Evolutionary conservation across 768 basidiomycete species (phyloP).

Genomic region (Termitomyces sp.): DNA sequence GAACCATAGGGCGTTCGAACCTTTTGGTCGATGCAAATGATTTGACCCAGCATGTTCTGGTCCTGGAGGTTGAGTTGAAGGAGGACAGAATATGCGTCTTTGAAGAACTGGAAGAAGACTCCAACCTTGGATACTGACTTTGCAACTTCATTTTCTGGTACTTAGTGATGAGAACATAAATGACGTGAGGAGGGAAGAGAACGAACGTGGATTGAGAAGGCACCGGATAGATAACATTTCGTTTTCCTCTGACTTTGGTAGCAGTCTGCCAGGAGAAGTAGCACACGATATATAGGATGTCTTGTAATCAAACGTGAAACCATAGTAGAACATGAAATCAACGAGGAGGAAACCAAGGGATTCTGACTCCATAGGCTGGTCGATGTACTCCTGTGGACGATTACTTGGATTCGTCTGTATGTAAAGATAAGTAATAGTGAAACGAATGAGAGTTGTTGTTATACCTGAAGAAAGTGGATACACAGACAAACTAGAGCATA

Average conservation of each 20-base stretch:
- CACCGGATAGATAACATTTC: constrained; percentile 35
- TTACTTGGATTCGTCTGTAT: constrained; percentile 55
- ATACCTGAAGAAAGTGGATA: constrained; percentile 65
- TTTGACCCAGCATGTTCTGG: constrained; percentile 17
- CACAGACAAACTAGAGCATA: constrained; percentile 61
- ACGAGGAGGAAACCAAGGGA: constrained; percentile 54
- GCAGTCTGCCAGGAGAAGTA: constrained; percentile 24
- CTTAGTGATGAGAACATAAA: background rate
- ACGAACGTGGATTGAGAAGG: constrained; percentile 33
- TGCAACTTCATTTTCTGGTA: constrained; percentile 35
- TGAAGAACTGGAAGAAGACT: constrained; percentile 28
- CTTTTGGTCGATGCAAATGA: constrained; percentile 22
- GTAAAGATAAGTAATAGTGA: background rate
- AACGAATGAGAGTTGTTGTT: constrained; percentile 8
- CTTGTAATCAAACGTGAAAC: constrained; percentile 34
- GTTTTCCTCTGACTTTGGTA: constrained; percentile 20
- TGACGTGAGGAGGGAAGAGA: background rate
- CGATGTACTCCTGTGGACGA: constrained; percentile 38
- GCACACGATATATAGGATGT: constrained; percentile 31
- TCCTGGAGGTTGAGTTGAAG: constrained; percentile 13
- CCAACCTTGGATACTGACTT: constrained; percentile 26
- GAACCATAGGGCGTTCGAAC: constrained; percentile 3
- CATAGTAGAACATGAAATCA: constrained; percentile 68
- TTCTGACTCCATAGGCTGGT: constrained; percentile 40
- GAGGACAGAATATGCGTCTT: constrained; percentile 22